phyloP scores from a whole-genome alignment of 176 grass and related monocot genomes.

The Miscanthus lutarioriparius region DNA sequence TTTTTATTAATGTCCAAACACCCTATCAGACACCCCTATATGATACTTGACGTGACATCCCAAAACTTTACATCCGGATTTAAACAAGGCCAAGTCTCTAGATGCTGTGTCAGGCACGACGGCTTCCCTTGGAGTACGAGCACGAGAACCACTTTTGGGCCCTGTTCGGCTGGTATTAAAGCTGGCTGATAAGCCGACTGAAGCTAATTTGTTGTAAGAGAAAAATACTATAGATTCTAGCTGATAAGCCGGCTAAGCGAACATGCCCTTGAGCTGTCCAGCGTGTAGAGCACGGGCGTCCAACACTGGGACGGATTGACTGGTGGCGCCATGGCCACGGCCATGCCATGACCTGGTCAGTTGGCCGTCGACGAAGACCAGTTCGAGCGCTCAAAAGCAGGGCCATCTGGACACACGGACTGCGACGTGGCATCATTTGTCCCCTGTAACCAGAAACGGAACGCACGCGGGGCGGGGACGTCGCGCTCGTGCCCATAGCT shows the following conservation, averaged over 20 bases:
- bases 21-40: no score
- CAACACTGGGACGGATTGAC: neutral
- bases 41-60: no score
- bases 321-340: neutral
- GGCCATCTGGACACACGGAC: neutral
- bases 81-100: no score
- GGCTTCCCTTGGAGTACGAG: neutral
- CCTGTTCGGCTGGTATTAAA: no score
- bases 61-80: no score
- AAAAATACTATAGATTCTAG: no score
- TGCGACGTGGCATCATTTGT: neutral
- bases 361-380: neutral
- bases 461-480: neutral
- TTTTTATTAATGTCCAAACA: no score
- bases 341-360: neutral
- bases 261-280: constrained; percentile 24
- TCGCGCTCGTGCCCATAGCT: neutral
- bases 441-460: neutral
- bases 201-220: no score
- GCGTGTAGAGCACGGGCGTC: neutral
- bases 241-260: no score
- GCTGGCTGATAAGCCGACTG: no score
- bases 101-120: neutral
- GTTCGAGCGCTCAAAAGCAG: neutral
- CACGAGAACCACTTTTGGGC: neutral